Evolutionary conservation across 164 flowering plant genomes (phyloP), one percentile per base, ranked within the genome.

Genomic region (Euptelea pleiosperma): DNA sequence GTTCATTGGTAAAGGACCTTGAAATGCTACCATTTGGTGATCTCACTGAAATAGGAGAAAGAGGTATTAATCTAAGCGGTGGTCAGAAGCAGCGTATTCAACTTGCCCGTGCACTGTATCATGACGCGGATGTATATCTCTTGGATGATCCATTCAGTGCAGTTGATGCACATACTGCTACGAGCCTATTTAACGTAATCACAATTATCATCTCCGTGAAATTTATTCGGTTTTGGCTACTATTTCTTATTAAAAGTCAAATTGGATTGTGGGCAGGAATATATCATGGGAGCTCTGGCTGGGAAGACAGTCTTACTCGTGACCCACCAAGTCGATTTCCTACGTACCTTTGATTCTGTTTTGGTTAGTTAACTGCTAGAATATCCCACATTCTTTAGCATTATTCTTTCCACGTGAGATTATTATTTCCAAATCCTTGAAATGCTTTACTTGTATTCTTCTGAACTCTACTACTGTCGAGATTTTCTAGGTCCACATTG

Each of bases 71-170:
- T 64, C 81, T 88, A 12, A 88, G 96, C 54, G 96, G 96, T 63
- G 96, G 96, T 9, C 96, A 88, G 68, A 88, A 85, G 75, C 96
- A 89, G 52, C 70, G 93, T 19, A 67, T 89, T 61, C 93, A 89
- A 65, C 89, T 89, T 6, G 96, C 96, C 11, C 86, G 96, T 28
- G 96, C 93, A 26, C 72, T 89, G 3, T 89, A 89, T 65, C 86
- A 84, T 52, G 69, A 84, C 68, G 86, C 89, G 6, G 93, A 89
- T 66, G 58, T 89, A 6, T 89, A 86, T 57, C 79, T 89, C 29
- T 52, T 89, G 62, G 93, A 89, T 64, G 91, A 89, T 70, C 91
- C 92, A 10, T 86, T 89, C 61, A 89, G 93, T 35, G 93, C 96
- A 25, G 86, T 89, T 44, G 96, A 89, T 76, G 96, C 96, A 18